These are phyloP conservation scores for Trichoderma gracile DNA, from an alignment of 2,329 filamentous ascomycete genomes.

Conservation along the genomic window DNA sequence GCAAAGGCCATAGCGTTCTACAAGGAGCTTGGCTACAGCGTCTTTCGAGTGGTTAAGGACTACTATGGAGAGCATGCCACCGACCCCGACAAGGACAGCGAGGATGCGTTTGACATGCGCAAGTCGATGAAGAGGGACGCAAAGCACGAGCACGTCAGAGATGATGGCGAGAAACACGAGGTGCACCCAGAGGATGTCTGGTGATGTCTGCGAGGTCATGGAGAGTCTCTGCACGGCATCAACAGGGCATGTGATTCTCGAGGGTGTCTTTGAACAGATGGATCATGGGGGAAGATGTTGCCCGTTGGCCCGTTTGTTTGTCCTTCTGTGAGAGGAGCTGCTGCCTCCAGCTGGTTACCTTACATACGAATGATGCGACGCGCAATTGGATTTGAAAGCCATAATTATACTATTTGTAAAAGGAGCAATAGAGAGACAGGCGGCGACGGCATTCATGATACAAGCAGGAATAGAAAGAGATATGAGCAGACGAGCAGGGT, in stretches of 20 bases:
- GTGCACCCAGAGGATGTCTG: conserved; percentile 87
- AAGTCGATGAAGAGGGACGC: conserved; percentile 84
- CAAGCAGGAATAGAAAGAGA: too few relatives aligned
- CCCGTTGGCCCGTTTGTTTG: too few relatives aligned
- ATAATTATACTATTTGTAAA: too few relatives aligned
- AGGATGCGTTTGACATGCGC: conserved; percentile 97
- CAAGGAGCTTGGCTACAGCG: conserved; percentile 85
- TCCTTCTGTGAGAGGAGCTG: too few relatives aligned
- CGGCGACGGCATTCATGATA: too few relatives aligned
- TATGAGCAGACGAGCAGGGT: too few relatives aligned
- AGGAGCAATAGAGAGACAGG: too few relatives aligned
- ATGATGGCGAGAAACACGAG: conserved; percentile 74
- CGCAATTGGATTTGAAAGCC: too few relatives aligned
- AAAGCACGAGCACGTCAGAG: conserved; percentile 72
- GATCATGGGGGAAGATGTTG: too few relatives aligned
- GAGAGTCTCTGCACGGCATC: neutral
- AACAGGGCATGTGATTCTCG: neutral
- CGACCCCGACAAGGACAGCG: conserved; percentile 62
- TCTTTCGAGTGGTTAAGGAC: conserved; percentile 83
- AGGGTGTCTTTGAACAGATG: neutral
- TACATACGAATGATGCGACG: too few relatives aligned
- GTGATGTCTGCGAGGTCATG: conserved; percentile 42
- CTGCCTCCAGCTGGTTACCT: too few relatives aligned
- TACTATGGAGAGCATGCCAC: conserved; percentile 88
- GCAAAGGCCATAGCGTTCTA: conserved; percentile 85